Evolutionary conservation across 2,329 filamentous ascomycete species (phyloP).

Genomic region (Intubia oerlemansii): DNA sequence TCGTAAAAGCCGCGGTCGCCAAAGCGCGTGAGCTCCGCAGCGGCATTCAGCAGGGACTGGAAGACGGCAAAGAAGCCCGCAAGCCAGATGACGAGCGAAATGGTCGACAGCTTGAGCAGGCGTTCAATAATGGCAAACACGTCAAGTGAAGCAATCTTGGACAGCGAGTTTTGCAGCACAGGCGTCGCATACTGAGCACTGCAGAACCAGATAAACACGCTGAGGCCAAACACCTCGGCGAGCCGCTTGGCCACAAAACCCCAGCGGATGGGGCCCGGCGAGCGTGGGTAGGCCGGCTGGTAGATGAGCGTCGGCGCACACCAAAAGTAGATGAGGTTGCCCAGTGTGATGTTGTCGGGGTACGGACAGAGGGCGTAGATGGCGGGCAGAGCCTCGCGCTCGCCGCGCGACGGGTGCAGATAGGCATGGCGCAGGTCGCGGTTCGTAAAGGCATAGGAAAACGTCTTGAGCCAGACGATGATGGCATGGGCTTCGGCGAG

Average conservation of each 20-base stretch:
- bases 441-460: slow-evolving; percentile 92
- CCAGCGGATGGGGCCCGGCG: slow-evolving; percentile 55
- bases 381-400: slow-evolving; percentile 51
- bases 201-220: slow-evolving; percentile 85
- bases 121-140: slow-evolving; percentile 68
- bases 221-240: slow-evolving; percentile 54
- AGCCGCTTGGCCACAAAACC: slow-evolving; percentile 68
- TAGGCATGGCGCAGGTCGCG: slow-evolving; percentile 83
- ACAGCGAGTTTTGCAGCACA: slow-evolving; percentile 70
- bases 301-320: slow-evolving; percentile 93
- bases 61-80: slow-evolving; percentile 95
- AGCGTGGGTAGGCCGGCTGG: slow-evolving; percentile 87
- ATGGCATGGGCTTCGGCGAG: slow-evolving; percentile 79
- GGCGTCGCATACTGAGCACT: slow-evolving; percentile 89
- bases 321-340: slow-evolving; percentile 90
- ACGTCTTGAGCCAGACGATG: slow-evolving; percentile 89
- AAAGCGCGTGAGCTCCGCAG: slow-evolving; percentile 78
- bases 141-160: slow-evolving; percentile 67
- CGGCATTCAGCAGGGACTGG: slow-evolving; percentile 75
- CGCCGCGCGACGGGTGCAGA: slow-evolving; percentile 49
- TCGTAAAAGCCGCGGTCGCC: slow-evolving; percentile 89
- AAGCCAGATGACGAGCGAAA: slow-evolving; percentile 90
- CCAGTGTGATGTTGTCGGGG: slow-evolving; percentile 71
- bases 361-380: slow-evolving; percentile 74
- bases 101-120: slow-evolving; percentile 84